These are phyloP conservation scores for Pseudopithomyces maydicus DNA, from an alignment of 2,329 filamentous ascomycete species.

Conservation along the genomic window DNA sequence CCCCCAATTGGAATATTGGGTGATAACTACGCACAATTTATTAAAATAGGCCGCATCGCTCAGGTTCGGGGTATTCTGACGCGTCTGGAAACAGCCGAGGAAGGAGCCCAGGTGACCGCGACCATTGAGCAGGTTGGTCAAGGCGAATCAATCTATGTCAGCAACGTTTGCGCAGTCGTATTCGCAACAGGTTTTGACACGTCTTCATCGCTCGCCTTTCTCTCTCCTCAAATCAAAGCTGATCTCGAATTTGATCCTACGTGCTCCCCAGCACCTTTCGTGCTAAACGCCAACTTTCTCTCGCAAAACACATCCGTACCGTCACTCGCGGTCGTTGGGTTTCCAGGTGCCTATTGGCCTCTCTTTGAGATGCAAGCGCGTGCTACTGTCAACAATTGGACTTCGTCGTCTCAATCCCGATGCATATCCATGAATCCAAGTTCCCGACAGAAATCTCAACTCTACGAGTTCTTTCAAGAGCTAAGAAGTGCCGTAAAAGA, in stretches of 20 bases:
- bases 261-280: conserved; percentile 41
- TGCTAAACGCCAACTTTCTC: conserved; percentile 51
- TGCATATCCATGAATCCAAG: not conserved
- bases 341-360: conserved; percentile 79
- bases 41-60: not conserved
- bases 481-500: conserved; percentile 17
- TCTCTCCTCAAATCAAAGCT: conserved; percentile 60
- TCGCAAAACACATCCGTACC: conserved; percentile 60
- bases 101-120: not conserved
- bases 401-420: not conserved
- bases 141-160: conserved; percentile 38
- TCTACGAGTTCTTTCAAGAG: conserved; percentile 31
- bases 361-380: conserved; percentile 84
- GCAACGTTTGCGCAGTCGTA: conserved; percentile 68
- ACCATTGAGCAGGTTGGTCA: not conserved
- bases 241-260: conserved; percentile 63
- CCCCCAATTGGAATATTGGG: not conserved
- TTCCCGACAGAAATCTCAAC: conserved; percentile 24
- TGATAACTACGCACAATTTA: conserved; percentile 3
- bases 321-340: conserved; percentile 74
- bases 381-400: conserved; percentile 56
- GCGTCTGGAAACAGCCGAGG: not conserved
- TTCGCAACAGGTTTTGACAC: conserved; percentile 73
- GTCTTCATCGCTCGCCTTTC: conserved; percentile 64
- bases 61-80: not conserved